These are phyloP conservation scores for Bondarzewia mesenterica DNA, from an alignment of 1,284 basidiomycete species.

Conservation along the genomic window DNA sequence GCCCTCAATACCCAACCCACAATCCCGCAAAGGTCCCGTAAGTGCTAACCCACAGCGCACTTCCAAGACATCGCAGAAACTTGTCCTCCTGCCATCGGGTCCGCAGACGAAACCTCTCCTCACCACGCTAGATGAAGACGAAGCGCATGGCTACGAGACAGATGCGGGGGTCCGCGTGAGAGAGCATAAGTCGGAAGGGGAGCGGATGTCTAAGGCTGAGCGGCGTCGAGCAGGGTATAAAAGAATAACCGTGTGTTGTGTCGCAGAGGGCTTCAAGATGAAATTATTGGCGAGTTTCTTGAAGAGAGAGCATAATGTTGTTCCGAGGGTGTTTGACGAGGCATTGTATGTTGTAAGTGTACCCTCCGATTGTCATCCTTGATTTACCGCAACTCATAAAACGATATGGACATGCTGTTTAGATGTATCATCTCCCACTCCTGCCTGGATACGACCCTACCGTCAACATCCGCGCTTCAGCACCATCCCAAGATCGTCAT, in stretches of 20 bases:
- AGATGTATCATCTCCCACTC: conserved; percentile 89
- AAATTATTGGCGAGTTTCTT: conserved; percentile 77
- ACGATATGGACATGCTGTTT: not conserved
- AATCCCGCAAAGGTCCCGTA: conserved; percentile 30
- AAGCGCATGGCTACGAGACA: conserved; percentile 56
- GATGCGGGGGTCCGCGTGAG: conserved; percentile 45
- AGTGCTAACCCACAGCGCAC: conserved; percentile 50
- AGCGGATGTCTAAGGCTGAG: conserved; percentile 75
- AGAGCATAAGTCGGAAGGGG: conserved; percentile 71
- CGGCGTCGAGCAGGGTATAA: conserved; percentile 68
- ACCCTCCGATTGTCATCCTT: not conserved
- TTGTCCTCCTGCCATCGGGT: conserved; percentile 85
- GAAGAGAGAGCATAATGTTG: conserved; percentile 90
- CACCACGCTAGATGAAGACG: conserved; percentile 31
- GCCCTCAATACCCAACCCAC: conserved; percentile 23
- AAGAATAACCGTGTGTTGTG: conserved; percentile 81
- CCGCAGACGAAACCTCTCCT: conserved; percentile 82
- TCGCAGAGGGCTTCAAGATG: conserved; percentile 78
- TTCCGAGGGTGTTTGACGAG: conserved; percentile 87
- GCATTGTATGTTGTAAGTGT: conserved; percentile 80
- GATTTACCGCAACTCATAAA: too few species aligned
- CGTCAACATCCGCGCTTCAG: conserved; percentile 80
- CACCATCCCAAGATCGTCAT: conserved; percentile 36
- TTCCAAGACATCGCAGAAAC: conserved; percentile 88
- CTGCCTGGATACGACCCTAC: conserved; percentile 86